Evolutionary conservation across 768 basidiomycete species (phyloP).

Genomic region (Calocybe indica): DNA sequence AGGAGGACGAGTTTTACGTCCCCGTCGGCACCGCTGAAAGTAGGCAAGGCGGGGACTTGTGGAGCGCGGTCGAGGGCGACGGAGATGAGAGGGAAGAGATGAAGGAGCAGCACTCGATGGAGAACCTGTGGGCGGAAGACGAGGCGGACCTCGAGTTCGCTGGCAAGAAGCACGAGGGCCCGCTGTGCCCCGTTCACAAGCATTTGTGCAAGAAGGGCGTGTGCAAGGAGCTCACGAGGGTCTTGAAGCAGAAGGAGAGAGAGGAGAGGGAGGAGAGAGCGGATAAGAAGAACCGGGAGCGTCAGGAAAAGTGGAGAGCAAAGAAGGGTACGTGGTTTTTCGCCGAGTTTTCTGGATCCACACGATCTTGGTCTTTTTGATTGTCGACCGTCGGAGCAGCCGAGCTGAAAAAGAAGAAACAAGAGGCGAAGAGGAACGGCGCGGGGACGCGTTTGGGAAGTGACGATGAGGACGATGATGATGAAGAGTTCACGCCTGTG

Average conservation of each 20-base stretch:
- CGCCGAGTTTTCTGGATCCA: too few species aligned
- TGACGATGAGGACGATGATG: too few species aligned
- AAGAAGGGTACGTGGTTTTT: too few species aligned
- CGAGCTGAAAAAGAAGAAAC: too few species aligned
- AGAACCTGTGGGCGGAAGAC: constrained; percentile 20
- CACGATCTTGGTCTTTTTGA: too few species aligned
- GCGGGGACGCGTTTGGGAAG: too few species aligned
- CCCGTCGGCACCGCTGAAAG: background rate
- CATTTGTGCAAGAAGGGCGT: constrained; percentile 32
- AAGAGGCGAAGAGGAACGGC: too few species aligned
- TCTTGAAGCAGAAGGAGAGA: constrained; percentile 19
- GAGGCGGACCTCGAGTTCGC: constrained; percentile 7
- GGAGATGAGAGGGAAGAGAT: background rate
- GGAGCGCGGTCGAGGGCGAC: background rate
- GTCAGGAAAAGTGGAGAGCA: constrained; percentile 3
- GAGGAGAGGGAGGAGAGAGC: constrained; percentile 10
- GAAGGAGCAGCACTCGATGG: background rate
- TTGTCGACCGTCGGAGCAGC: too few species aligned
- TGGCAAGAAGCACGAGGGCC: background rate
- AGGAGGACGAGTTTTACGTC: background rate
- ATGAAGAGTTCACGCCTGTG: too few species aligned
- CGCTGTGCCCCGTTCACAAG: constrained; percentile 21
- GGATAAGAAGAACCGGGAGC: constrained; percentile 6
- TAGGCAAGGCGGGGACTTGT: background rate
- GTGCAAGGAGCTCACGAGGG: constrained; percentile 24